A percentile compares a stretch with the other conserved stretches of the same genome.
phyloP scores from a whole-genome alignment of 2,329 filamentous ascomycete genomes.

The Epichloe glyceriae region DNA sequence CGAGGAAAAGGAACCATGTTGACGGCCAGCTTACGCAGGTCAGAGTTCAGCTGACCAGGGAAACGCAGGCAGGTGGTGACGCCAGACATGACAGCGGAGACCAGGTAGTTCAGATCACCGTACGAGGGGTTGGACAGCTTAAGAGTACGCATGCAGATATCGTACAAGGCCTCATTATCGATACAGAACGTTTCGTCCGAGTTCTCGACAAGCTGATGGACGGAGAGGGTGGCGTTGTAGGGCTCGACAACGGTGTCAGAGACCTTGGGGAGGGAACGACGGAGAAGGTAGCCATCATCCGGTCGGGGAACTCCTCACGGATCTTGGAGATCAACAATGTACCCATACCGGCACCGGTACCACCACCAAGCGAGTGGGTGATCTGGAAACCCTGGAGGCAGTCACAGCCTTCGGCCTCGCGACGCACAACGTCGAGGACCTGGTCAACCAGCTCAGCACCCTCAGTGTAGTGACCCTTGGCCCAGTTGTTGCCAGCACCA shows the following conservation, averaged over 20 bases:
- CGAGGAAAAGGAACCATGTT: constrained; percentile 99
- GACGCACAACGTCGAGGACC: constrained; percentile 94
- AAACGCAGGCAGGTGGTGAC: constrained; percentile 97
- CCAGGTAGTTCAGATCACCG: constrained; percentile 97
- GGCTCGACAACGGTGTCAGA: constrained; percentile 99
- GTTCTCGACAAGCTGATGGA: constrained; percentile 99
- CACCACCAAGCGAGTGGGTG: constrained; percentile 98
- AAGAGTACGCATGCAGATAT: constrained; percentile 99
- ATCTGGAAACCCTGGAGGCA: constrained; percentile 99
- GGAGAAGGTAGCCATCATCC: constrained; percentile 99
- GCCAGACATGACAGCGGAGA: constrained; percentile 98
- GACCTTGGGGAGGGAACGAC: constrained; percentile 98
- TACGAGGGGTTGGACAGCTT: constrained; percentile 98
- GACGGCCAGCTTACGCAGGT: constrained; percentile 96
- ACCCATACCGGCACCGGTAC: constrained; percentile 99
- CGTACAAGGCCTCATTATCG: constrained; percentile 99
- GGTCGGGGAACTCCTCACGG: constrained; percentile 91
- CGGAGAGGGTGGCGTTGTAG: constrained; percentile 97
- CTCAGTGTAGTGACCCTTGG: constrained; percentile 99
- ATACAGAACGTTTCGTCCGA: constrained; percentile 99
- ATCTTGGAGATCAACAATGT: constrained; percentile 99
- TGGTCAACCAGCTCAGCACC: constrained; percentile 97
- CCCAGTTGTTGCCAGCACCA: constrained; percentile 99
- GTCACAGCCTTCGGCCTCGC: constrained; percentile 96
- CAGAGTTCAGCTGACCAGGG: constrained; percentile 98